phyloP scores from a whole-genome alignment of 495 filamentous ascomycete species.

The Penicillium odoratum region DNA sequence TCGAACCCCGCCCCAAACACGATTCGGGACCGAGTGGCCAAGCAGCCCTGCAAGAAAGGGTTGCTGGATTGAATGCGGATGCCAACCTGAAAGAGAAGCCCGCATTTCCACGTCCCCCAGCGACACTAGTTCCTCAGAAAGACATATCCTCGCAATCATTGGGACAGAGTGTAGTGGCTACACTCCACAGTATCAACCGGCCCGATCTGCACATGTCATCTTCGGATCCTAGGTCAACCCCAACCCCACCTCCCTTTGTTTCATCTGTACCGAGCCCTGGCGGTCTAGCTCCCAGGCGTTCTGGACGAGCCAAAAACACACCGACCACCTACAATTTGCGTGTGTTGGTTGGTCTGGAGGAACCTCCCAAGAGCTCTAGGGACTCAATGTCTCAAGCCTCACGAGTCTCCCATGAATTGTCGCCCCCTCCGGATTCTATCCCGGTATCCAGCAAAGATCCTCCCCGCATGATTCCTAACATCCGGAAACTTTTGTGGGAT shows the following conservation, averaged over 20 bases:
- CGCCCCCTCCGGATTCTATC: neutral
- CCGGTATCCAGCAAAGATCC: neutral
- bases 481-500: conserved; percentile 21
- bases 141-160: neutral
- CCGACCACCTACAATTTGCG: conserved; percentile 19
- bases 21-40: too few species aligned
- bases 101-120: neutral
- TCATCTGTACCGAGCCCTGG: neutral
- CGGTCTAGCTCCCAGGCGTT: conserved; percentile 6
- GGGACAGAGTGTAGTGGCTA: neutral
- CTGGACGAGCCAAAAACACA: conserved; percentile 9
- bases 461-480: neutral
- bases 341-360: conserved; percentile 7
- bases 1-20: too few species aligned
- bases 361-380: neutral
- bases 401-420: neutral
- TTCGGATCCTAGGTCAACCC: neutral
- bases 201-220: neutral
- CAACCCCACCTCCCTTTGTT: neutral
- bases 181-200: neutral
- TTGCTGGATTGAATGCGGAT: neutral
- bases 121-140: neutral
- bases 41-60: neutral
- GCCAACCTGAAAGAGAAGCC: neutral
- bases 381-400: neutral